phyloP scores from a whole-genome alignment of 768 basidiomycete species.

The Boletus sensibilis region DNA sequence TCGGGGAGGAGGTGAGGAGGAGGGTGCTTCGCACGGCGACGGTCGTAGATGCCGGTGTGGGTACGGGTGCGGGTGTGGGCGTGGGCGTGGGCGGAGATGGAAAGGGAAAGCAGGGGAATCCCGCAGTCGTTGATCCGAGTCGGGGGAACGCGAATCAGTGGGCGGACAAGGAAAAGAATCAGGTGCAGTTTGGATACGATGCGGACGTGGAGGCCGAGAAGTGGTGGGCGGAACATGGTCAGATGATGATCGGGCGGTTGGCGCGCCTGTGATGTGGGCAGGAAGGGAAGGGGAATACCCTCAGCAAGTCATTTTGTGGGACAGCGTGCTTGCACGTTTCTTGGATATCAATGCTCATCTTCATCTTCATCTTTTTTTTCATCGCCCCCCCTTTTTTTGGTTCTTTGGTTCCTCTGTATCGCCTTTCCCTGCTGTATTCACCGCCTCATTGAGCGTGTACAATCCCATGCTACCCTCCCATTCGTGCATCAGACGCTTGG shows the following conservation, averaged over 20 bases:
- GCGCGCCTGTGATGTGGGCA: slow-evolving; percentile 10
- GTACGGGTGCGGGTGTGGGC: background rate
- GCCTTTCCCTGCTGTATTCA: too few relatives aligned
- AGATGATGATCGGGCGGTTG: slow-evolving; percentile 11
- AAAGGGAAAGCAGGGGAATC: background rate
- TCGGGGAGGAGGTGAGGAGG: slow-evolving; percentile 5
- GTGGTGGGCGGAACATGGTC: slow-evolving; percentile 46
- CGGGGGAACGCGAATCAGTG: slow-evolving; percentile 51
- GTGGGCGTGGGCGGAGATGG: too few relatives aligned
- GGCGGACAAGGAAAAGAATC: slow-evolving; percentile 54
- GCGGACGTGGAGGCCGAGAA: slow-evolving; percentile 48
- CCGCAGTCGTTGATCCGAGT: background rate
- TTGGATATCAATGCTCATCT: too few relatives aligned
- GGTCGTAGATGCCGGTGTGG: background rate
- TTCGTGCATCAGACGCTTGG: too few relatives aligned
- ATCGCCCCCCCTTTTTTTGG: too few relatives aligned
- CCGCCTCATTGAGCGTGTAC: too few relatives aligned
- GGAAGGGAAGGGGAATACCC: background rate
- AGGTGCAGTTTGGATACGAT: slow-evolving; percentile 51
- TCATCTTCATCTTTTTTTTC: too few relatives aligned
- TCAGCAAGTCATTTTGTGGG: background rate
- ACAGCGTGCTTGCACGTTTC: background rate
- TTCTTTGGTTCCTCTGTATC: too few relatives aligned
- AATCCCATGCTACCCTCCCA: too few relatives aligned
- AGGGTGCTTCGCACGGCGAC: slow-evolving; percentile 14